Percentiles rank a stretch among this genome's conserved stretches.
phyloP scores from a whole-genome alignment of 768 basidiomycete species.

The Rhodocollybia butyracea region DNA sequence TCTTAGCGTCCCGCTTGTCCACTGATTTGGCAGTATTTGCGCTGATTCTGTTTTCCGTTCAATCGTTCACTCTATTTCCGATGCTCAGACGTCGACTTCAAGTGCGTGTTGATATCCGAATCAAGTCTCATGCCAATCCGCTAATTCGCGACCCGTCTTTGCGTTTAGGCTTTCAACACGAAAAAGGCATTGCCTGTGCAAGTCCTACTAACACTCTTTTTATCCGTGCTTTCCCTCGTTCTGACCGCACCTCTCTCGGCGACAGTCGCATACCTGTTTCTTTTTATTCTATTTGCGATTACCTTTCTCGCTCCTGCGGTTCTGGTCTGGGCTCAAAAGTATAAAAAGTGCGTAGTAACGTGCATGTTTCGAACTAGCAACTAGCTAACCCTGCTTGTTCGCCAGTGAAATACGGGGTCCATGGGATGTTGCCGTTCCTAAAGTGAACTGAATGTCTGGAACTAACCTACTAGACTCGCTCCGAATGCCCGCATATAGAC shows the following conservation, averaged over 20 bases:
- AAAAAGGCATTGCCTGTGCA: conserved; percentile 48
- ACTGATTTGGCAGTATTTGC: conserved; percentile 87
- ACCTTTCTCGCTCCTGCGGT: conserved; percentile 73
- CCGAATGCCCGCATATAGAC: background rate
- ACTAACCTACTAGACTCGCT: background rate
- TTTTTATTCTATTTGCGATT: conserved; percentile 47
- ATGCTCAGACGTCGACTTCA: conserved; percentile 71
- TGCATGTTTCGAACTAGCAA: conserved; percentile 7
- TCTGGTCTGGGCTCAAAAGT: conserved; percentile 81
- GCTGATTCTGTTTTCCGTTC: conserved; percentile 79
- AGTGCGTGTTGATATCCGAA: conserved; percentile 34
- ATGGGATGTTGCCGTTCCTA: conserved; percentile 86
- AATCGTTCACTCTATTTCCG: conserved; percentile 82
- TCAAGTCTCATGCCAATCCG: conserved; percentile 11
- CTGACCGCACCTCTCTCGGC: conserved; percentile 54
- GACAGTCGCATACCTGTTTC: conserved; percentile 51
- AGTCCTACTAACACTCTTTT: conserved; percentile 46
- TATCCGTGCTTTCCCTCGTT: conserved; percentile 47
- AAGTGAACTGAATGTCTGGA: conserved; percentile 38
- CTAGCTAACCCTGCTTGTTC: conserved; percentile 8
- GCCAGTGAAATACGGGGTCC: conserved; percentile 84
- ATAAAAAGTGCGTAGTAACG: conserved; percentile 67
- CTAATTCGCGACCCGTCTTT: conserved; percentile 8
- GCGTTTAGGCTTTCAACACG: conserved; percentile 7
- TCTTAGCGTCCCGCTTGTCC: conserved; percentile 84